Conservation (phyloP, 306 rosid species). For the Ochetophila trinervis region DNA sequence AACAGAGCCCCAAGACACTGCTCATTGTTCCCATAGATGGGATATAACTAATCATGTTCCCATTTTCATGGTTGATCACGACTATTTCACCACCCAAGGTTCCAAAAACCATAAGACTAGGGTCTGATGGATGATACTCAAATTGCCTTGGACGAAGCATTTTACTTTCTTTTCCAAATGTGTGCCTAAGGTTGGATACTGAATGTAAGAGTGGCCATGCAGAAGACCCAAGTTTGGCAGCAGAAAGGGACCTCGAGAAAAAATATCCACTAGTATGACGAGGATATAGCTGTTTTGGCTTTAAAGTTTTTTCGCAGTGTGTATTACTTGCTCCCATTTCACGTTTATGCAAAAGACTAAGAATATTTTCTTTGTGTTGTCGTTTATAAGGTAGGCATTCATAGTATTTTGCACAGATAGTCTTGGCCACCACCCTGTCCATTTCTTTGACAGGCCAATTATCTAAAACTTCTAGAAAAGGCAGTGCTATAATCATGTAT, state of each 20-base stretch:
- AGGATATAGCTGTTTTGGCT: slow-evolving; percentile 28
- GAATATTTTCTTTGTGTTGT: slow-evolving; percentile 56
- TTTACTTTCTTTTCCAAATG: slow-evolving; percentile 38
- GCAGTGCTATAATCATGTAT: slow-evolving; percentile 60
- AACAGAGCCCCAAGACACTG: slow-evolving; percentile 76
- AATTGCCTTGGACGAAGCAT: slow-evolving; percentile 74
- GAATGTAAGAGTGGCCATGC: slow-evolving; percentile 65
- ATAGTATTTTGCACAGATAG: slow-evolving; percentile 41
- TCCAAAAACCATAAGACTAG: slow-evolving; percentile 75
- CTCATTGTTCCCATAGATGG: slow-evolving; percentile 67
- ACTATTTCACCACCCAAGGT: slow-evolving; percentile 73
- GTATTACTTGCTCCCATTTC: slow-evolving; percentile 54
- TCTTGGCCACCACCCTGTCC: slow-evolving; percentile 58
- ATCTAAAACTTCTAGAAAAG: slow-evolving; percentile 58
- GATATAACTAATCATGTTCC: slow-evolving; percentile 51
- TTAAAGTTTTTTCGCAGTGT: slow-evolving; percentile 27
- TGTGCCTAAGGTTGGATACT: slow-evolving; percentile 29
- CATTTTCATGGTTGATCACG: slow-evolving; percentile 68
- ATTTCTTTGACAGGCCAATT: slow-evolving; percentile 43
- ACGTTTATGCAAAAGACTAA: slow-evolving; percentile 55
- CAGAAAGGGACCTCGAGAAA: slow-evolving; percentile 65
- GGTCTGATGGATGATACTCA: slow-evolving; percentile 73
- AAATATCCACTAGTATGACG: slow-evolving; percentile 46
- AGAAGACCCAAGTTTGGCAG: slow-evolving; percentile 74
- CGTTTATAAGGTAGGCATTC: slow-evolving; percentile 68